Conservation (phyloP, 2,329 filamentous ascomycete species). For the Diaporthe batatas region DNA sequence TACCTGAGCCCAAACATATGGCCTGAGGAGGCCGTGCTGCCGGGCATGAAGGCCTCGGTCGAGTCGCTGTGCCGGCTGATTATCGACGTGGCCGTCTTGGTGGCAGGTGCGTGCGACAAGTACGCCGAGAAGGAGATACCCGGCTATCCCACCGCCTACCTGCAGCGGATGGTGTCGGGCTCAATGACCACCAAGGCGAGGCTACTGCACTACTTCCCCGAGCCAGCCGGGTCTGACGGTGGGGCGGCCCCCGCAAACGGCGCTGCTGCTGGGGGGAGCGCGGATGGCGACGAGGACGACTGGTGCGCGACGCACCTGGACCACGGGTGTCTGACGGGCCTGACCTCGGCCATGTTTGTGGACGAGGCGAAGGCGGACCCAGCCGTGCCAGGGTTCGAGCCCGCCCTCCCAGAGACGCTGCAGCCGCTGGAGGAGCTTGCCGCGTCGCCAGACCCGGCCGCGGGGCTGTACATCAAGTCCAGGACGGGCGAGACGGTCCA, state of each 20-base stretch:
- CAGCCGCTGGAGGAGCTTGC: conserved; percentile 77
- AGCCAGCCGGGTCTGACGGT: conserved; percentile 50
- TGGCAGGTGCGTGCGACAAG: conserved; percentile 89
- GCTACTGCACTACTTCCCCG: conserved; percentile 92
- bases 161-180: conserved; percentile 87
- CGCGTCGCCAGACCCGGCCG: conserved; percentile 82
- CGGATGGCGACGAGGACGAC: conserved; percentile 75
- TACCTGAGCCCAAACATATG: conserved; percentile 93
- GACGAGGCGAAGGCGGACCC: conserved; percentile 72
- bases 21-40: conserved; percentile 77
- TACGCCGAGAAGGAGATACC: conserved; percentile 85
- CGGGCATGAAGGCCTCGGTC: conserved; percentile 80
- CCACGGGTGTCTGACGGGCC: conserved; percentile 91
- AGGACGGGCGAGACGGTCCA: conserved; percentile 87
- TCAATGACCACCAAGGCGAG: conserved; percentile 93
- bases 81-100: conserved; percentile 89
- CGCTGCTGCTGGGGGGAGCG: conserved; percentile 52
- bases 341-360: conserved; percentile 96
- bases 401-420: conserved; percentile 53
- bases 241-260: conserved; percentile 48
- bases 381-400: conserved; percentile 50
- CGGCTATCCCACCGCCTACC: conserved; percentile 81
- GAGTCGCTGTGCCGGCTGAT: conserved; percentile 85
- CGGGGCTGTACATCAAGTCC: conserved; percentile 94
- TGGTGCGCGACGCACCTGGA: conserved; percentile 96